Evolutionary conservation across 768 basidiomycete genomes (phyloP).

Genomic region (Daedaleopsis nitida): DNA sequence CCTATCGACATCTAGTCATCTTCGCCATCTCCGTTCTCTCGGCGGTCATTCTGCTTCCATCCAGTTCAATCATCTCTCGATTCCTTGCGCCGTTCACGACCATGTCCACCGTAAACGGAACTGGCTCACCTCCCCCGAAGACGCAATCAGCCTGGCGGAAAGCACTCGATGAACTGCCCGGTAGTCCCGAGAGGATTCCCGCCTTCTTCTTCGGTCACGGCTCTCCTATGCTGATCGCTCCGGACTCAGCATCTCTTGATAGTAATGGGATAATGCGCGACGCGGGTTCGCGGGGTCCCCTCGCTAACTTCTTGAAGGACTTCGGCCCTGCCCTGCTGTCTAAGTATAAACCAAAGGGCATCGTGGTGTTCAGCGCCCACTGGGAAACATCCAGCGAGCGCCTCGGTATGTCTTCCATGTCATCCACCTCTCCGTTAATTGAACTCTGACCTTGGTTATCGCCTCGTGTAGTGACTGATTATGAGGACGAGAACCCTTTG

Average conservation of each 20-base stretch:
- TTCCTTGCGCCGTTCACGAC: constrained; percentile 5
- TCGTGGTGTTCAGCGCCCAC: constrained; percentile 82
- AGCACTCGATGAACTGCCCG: constrained; percentile 56
- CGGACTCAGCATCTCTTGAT: constrained; percentile 19
- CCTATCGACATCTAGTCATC: neutral
- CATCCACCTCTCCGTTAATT: neutral
- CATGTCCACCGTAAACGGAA: constrained; percentile 21
- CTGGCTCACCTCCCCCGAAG: constrained; percentile 30
- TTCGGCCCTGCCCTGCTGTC: constrained; percentile 65
- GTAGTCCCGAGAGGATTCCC: constrained; percentile 63
- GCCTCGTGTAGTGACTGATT: constrained; percentile 62
- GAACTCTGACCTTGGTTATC: neutral
- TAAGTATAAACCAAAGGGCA: constrained; percentile 78
- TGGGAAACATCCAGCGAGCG: constrained; percentile 70
- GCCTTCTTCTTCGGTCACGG: constrained; percentile 80
- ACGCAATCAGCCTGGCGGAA: constrained; percentile 49
- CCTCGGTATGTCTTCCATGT: constrained; percentile 44
- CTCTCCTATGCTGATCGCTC: constrained; percentile 53
- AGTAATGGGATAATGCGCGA: constrained; percentile 10
- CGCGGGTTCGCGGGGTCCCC: constrained; percentile 52
- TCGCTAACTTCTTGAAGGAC: constrained; percentile 60
- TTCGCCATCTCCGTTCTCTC: constrained; percentile 15
- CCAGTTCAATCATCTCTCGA: constrained; percentile 19
- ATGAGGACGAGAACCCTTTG: constrained; percentile 74
- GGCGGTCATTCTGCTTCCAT: constrained; percentile 18